phyloP scores from a whole-genome alignment of 371 early-diverging fungal genomes.

The Lichtheimia corymbifera region DNA sequence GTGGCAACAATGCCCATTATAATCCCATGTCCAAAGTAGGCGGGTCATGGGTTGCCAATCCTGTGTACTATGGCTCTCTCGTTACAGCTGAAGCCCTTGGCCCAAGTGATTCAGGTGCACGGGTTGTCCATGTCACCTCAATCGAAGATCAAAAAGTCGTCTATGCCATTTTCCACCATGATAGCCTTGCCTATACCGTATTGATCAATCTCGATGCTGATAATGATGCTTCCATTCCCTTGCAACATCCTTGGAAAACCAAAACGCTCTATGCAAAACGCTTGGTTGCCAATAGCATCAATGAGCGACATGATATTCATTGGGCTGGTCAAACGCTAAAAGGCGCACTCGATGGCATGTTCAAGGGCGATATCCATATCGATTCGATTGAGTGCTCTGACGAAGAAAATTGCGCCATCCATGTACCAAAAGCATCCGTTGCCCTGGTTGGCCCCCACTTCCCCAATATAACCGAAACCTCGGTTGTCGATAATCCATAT shows the following conservation, averaged over 20 bases:
- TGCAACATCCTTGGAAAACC: constrained; percentile 6
- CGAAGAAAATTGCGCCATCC: neutral
- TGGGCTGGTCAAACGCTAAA: constrained; percentile 8
- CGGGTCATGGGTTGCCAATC: constrained; percentile 11
- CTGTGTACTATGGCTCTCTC: constrained; percentile 15
- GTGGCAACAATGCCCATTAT: constrained; percentile 12
- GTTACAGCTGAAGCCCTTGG: constrained; percentile 17
- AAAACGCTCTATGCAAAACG: neutral
- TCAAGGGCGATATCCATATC: constrained; percentile 1
- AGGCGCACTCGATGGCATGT: neutral
- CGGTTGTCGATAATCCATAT: neutral
- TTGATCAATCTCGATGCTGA: constrained; percentile 13
- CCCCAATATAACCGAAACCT: neutral
- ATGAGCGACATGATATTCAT: constrained; percentile 1
- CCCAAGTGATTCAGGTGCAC: constrained; percentile 4
- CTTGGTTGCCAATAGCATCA: neutral
- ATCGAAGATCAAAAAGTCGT: constrained; percentile 2
- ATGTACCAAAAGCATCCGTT: constrained; percentile 2
- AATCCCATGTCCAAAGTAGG: constrained; percentile 16
- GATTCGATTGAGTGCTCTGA: neutral
- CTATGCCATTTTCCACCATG: constrained; percentile 15
- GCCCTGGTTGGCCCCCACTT: constrained; percentile 3
- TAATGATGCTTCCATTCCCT: constrained; percentile 6
- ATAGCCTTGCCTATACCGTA: constrained; percentile 2
- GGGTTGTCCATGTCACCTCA: constrained; percentile 12